These are phyloP conservation scores for Jackrogersella minutella DNA, from an alignment of 495 filamentous ascomycete genomes.

Conservation along the genomic window DNA sequence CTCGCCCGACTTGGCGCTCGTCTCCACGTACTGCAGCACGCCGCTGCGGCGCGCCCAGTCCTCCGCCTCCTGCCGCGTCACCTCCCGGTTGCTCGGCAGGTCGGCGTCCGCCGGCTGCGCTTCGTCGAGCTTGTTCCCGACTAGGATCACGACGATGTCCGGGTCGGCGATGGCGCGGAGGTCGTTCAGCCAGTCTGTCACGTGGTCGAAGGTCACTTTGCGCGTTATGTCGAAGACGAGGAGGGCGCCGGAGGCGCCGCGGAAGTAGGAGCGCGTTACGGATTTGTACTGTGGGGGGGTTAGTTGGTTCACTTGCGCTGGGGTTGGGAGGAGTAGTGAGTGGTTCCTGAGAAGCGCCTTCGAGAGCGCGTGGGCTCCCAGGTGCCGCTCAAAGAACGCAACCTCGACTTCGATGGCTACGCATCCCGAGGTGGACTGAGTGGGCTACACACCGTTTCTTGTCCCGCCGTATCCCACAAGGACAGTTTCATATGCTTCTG, in stretches of 20 bases:
- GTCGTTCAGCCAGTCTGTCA: constrained; percentile 90
- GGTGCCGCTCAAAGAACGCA: not conserved
- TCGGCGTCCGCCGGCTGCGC: constrained; percentile 51
- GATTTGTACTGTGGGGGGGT: constrained; percentile 69
- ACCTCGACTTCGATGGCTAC: not conserved
- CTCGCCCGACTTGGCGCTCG: constrained; percentile 92
- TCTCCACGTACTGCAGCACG: constrained; percentile 91
- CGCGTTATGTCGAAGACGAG: constrained; percentile 95
- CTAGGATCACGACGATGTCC: constrained; percentile 89
- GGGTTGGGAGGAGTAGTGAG: not conserved
- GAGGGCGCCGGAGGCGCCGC: constrained; percentile 88
- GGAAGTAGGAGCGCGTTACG: constrained; percentile 94
- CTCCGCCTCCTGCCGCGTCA: constrained; percentile 79
- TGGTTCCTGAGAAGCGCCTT: not conserved
- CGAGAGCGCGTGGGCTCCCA: not conserved
- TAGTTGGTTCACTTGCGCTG: constrained; percentile 13
- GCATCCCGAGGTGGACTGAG: not conserved
- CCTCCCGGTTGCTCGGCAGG: constrained; percentile 70
- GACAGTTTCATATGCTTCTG: constrained; percentile 80
- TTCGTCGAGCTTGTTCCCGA: constrained; percentile 94
- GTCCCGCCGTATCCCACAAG: constrained; percentile 96
- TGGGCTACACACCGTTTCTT: constrained; percentile 69
- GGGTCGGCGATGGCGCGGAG: constrained; percentile 91
- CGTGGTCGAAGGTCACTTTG: constrained; percentile 82
- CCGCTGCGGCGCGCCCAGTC: constrained; percentile 86